These are phyloP conservation scores for Dactylellina drechsleri DNA, from an alignment of 2,329 filamentous ascomycete species.

Conservation along the genomic window DNA sequence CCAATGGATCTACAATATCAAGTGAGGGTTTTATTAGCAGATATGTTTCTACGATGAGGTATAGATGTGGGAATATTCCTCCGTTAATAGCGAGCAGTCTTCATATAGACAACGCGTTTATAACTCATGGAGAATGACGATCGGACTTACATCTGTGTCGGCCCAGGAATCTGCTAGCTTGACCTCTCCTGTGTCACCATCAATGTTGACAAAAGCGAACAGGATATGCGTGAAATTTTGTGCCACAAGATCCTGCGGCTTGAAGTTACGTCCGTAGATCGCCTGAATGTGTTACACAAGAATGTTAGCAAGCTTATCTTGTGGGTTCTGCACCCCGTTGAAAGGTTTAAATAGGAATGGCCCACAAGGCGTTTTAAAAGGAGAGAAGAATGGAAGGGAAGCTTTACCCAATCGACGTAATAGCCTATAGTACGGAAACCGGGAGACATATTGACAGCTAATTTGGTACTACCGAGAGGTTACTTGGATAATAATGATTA, in stretches of 20 bases:
- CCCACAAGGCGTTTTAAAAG: not conserved
- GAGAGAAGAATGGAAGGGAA: not conserved
- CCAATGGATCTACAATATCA: constrained; percentile 35
- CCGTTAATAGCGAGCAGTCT: no score
- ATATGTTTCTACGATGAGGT: no score
- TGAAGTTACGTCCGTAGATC: constrained; percentile 85
- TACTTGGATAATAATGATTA: not conserved
- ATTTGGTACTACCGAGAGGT: not conserved
- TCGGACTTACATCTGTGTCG: constrained; percentile 36
- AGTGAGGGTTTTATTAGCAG: not conserved
- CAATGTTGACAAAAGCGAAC: constrained; percentile 65
- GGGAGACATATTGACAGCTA: constrained; percentile 4
- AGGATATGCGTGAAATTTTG: constrained; percentile 88
- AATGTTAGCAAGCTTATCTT: constrained; percentile 12
- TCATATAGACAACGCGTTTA: no score
- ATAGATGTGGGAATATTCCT: no score
- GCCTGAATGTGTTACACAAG: constrained; percentile 64
- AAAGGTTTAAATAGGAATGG: not conserved
- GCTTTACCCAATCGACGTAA: constrained; percentile 47
- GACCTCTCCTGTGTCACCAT: constrained; percentile 35
- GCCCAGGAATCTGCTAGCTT: constrained; percentile 42
- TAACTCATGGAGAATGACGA: not conserved
- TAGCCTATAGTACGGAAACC: constrained; percentile 37
- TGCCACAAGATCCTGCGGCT: constrained; percentile 82
- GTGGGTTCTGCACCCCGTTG: not conserved